Conservation (phyloP, 768 basidiomycete species). For the Tubosaeta sp. region DNA sequence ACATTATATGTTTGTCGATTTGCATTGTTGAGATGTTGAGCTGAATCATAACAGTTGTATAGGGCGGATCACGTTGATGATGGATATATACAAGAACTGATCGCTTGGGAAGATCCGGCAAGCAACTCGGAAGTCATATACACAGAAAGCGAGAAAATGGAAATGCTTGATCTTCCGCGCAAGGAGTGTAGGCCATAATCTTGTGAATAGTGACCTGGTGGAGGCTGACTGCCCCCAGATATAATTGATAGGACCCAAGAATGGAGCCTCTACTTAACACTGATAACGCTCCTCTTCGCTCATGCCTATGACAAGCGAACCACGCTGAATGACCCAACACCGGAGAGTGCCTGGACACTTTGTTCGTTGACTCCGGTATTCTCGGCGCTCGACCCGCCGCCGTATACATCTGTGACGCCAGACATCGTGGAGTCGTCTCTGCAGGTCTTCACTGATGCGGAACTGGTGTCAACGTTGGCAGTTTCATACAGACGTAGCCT, state of each 20-base stretch:
- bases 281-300: slow-evolving; percentile 72
- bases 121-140: slow-evolving; percentile 42
- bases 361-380: slow-evolving; percentile 68
- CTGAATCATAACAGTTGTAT: slow-evolving; percentile 4
- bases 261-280: slow-evolving; percentile 60
- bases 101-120: slow-evolving; percentile 62
- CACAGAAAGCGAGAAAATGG: slow-evolving; percentile 67
- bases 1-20: slow-evolving; percentile 66
- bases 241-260: slow-evolving; percentile 53
- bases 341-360: slow-evolving; percentile 88
- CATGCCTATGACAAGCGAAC: slow-evolving; percentile 78
- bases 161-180: slow-evolving; percentile 53
- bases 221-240: slow-evolving; percentile 41
- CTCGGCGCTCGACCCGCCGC: slow-evolving; percentile 75
- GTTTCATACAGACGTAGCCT: slow-evolving; percentile 73
- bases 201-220: not conserved
- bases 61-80: slow-evolving; percentile 84
- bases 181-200: slow-evolving; percentile 45
- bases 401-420: slow-evolving; percentile 32
- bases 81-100: slow-evolving; percentile 66
- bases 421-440: slow-evolving; percentile 4
- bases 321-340: slow-evolving; percentile 73
- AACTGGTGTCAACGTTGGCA: slow-evolving; percentile 48
- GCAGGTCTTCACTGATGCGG: slow-evolving; percentile 35
- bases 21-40: not conserved